These are phyloP conservation scores for Fallopia convolvulus DNA, from an alignment of 148 eudicot species.

Conservation along the genomic window DNA sequence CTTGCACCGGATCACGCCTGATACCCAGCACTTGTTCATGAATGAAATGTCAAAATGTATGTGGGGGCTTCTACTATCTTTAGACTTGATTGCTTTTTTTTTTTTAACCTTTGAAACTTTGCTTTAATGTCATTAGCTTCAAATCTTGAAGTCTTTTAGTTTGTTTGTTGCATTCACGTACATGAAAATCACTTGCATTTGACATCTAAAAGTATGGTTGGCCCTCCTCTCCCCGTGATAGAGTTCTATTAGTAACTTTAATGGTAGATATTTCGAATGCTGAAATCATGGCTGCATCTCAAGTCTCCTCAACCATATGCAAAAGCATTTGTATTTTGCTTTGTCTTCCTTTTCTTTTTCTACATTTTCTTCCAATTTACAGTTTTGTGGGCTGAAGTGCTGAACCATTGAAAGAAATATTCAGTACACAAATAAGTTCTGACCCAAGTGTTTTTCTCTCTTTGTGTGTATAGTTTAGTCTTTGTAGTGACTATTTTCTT, in stretches of 20 bases:
- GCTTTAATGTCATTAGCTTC: not conserved
- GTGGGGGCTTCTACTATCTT: constrained; percentile 2
- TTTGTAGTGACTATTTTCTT: not conserved
- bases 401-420: not conserved
- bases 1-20: constrained; percentile 83
- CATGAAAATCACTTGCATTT: not conserved
- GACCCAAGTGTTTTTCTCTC: not conserved
- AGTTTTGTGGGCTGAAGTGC: not conserved
- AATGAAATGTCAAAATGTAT: constrained; percentile 69
- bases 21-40: constrained; percentile 48
- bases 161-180: not conserved
- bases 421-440: not conserved
- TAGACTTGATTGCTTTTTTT: not conserved
- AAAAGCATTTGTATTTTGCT: not conserved
- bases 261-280: not conserved
- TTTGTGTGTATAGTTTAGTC: not conserved
- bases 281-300: not conserved
- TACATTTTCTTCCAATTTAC: not conserved
- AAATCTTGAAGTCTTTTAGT: not conserved
- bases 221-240: not conserved
- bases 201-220: not conserved
- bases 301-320: not conserved
- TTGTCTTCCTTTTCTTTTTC: not conserved
- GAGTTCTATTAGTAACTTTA: not conserved
- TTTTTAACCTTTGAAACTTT: not conserved